Evolutionary conservation across 257 asterid genomes (phyloP).

Genomic region (Anisodus tanguticus): DNA sequence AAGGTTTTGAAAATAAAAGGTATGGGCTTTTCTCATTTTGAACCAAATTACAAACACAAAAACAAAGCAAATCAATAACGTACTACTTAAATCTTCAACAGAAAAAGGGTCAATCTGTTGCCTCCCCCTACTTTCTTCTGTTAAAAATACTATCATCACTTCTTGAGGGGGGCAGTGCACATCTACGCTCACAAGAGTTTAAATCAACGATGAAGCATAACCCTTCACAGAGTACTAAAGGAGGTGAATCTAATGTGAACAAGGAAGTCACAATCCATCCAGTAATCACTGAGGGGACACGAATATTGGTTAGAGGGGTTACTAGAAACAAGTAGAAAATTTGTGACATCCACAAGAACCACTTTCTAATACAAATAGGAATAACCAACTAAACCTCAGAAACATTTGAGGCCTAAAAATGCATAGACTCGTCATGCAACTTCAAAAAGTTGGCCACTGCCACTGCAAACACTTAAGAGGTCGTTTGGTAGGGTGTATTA

Average conservation of each 20-base stretch:
- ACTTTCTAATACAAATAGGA: background rate
- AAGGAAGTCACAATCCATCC: background rate
- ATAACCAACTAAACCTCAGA: background rate
- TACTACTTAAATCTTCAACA: background rate
- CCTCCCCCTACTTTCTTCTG: background rate
- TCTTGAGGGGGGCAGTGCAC: background rate
- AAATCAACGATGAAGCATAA: background rate
- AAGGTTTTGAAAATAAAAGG: background rate
- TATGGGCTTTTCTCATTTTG: background rate
- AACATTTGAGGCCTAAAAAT: constrained; percentile 12
- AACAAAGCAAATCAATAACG: background rate
- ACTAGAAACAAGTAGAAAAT: background rate
- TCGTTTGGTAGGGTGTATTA: background rate
- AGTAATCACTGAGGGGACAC: background rate
- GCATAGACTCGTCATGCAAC: background rate
- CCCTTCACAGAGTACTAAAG: background rate
- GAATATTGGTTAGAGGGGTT: background rate
- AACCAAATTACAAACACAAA: background rate
- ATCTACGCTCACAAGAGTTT: background rate
- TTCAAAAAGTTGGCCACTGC: background rate
- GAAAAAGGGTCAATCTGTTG: background rate
- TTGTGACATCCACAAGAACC: background rate
- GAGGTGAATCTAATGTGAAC: background rate
- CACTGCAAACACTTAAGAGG: background rate
- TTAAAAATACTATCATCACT: background rate